Conservation (phyloP, 768 basidiomycete genomes). For the Lentinula sp. region DNA sequence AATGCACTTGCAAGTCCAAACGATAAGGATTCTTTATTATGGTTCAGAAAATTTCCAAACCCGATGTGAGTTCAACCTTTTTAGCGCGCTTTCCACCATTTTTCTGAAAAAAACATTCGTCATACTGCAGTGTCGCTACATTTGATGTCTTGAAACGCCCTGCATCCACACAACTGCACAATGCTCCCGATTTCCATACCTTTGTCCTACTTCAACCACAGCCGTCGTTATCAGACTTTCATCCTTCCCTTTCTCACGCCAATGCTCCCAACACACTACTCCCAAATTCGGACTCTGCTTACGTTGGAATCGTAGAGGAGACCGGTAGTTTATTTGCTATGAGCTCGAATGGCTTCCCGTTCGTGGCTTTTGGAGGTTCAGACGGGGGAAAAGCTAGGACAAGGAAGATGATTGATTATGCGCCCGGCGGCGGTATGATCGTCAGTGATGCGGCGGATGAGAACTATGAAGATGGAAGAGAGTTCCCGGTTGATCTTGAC, state of each 20-base stretch:
- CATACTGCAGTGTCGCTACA: conserved; percentile 61
- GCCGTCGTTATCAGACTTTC: conserved; percentile 65
- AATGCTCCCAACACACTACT: conserved; percentile 14
- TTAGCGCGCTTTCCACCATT: conserved; percentile 25
- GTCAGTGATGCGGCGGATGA: conserved; percentile 1
- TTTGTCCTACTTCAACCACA: conserved; percentile 87
- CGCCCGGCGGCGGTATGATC: neutral
- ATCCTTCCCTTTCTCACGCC: conserved; percentile 44
- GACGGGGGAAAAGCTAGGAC: conserved; percentile 26
- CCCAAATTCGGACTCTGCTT: conserved; percentile 60
- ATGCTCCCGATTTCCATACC: conserved; percentile 29
- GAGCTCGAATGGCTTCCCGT: conserved; percentile 74
- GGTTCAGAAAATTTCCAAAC: conserved; percentile 53
- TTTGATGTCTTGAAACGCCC: conserved; percentile 62
- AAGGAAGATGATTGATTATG: conserved; percentile 10
- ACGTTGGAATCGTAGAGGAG: conserved; percentile 73
- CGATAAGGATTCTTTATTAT: conserved; percentile 34
- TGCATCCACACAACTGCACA: conserved; percentile 8
- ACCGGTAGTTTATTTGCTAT: conserved; percentile 79
- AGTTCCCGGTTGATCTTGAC: conserved; percentile 37
- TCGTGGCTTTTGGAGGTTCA: conserved; percentile 61
- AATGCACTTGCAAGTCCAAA: conserved; percentile 6
- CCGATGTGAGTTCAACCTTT: conserved; percentile 63
- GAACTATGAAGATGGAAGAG: conserved; percentile 10
- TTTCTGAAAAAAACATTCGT: neutral